Percentiles rank a stretch among this genome's conserved stretches.
These are phyloP conservation scores for Blastobotrys elegans DNA, from an alignment of 1,139 yeast species.

Conservation along the genomic window DNA sequence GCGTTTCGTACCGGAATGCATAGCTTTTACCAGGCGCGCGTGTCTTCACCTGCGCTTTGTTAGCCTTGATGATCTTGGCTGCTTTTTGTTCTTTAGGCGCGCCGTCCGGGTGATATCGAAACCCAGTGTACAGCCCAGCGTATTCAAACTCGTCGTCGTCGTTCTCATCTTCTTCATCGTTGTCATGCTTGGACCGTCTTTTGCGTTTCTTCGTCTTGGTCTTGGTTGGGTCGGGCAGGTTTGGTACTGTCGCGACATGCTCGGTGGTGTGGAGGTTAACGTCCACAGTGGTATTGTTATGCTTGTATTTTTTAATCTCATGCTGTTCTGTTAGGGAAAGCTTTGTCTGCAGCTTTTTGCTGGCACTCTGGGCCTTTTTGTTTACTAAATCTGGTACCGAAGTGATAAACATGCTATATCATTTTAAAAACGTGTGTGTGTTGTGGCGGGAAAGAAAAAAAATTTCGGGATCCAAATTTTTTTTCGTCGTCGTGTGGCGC, in stretches of 20 bases:
- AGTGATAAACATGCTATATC: too few relatives aligned
- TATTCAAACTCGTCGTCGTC: conserved; percentile 7
- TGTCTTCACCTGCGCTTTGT: too few relatives aligned
- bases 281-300: neutral
- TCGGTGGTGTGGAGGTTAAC: neutral
- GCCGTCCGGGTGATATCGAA: neutral
- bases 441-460: neutral
- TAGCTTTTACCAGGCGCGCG: neutral
- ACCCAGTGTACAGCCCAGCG: conserved; percentile 10
- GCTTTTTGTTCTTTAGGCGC: neutral
- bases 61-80: neutral
- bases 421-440: too few relatives aligned
- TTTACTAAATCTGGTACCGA: too few relatives aligned
- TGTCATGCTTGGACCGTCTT: neutral
- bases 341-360: neutral
- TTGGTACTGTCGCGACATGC: neutral
- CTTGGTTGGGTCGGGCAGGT: neutral
- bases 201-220: neutral
- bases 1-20: neutral
- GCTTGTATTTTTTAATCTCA: neutral
- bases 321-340: neutral
- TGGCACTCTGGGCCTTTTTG: neutral
- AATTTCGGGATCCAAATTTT: neutral
- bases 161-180: neutral
- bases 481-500: neutral